Conservation (phyloP, 371 early-diverging fungal species). For the Mortierella sp. region DNA sequence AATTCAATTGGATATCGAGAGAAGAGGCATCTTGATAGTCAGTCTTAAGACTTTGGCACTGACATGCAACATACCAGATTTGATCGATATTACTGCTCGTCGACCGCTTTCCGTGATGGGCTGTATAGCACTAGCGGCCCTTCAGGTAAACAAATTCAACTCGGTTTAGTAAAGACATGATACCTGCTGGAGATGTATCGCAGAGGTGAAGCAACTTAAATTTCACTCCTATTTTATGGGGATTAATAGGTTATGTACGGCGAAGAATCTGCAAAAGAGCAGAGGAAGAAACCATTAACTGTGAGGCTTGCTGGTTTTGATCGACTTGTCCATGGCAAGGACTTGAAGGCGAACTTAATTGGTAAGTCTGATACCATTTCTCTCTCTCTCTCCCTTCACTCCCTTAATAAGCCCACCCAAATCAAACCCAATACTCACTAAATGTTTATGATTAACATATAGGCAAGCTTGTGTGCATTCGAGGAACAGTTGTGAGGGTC, state of each 20-base stretch:
- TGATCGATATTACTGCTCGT: conserved; percentile 20
- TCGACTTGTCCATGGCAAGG: conserved; percentile 42
- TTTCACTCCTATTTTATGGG: no score
- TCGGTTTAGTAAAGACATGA: no score
- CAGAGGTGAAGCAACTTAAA: not conserved
- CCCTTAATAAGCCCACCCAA: no score
- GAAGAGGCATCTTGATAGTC: conserved; percentile 24
- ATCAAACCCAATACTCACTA: not conserved
- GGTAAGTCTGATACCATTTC: conserved; percentile 17
- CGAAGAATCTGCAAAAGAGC: conserved; percentile 15
- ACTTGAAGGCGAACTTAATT: conserved; percentile 52
- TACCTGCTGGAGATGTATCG: not conserved
- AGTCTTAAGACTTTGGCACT: conserved; percentile 31
- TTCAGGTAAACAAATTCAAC: conserved; percentile 19
- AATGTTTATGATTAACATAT: not conserved
- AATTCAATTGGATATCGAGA: conserved; percentile 10
- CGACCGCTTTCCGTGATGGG: conserved; percentile 28
- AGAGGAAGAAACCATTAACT: conserved; percentile 18
- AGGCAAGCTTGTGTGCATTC: conserved; percentile 58
- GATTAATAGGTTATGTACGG: conserved; percentile 24
- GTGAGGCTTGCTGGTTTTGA: conserved; percentile 36
- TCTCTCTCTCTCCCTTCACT: not conserved
- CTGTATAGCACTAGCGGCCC: conserved; percentile 38
- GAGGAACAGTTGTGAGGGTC: conserved; percentile 58
- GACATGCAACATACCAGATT: conserved; percentile 19